Conservation (phyloP, 129 eudicot species). For the Saposhnikovia divaricata region DNA sequence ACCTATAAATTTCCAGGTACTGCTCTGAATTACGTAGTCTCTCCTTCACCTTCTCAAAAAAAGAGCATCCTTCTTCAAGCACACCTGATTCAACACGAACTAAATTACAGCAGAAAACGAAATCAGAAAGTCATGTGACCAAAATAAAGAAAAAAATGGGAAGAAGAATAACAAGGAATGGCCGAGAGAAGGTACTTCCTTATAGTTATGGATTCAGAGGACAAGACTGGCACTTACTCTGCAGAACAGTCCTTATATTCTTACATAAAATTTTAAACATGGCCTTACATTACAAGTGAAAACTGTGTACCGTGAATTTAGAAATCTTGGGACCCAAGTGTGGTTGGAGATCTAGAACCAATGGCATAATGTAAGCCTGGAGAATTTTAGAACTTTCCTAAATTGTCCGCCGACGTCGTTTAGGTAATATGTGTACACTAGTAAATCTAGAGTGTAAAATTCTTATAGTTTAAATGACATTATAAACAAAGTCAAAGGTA, state of each 20-base stretch:
- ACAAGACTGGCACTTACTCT: not conserved
- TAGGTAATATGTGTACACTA: not conserved
- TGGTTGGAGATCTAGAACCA: not conserved
- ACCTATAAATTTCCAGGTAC: slow-evolving; percentile 51
- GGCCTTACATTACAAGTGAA: not conserved
- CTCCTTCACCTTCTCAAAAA: slow-evolving; percentile 66
- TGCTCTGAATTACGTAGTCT: slow-evolving; percentile 38
- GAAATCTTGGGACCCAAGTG: not conserved
- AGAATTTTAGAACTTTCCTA: not conserved
- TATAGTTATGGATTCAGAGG: not conserved
- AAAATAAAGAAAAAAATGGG: not conserved
- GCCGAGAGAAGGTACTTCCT: not conserved
- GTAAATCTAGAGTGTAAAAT: not conserved
- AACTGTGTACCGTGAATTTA: not conserved
- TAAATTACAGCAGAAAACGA: slow-evolving; percentile 6
- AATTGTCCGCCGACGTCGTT: not conserved
- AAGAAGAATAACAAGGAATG: not conserved
- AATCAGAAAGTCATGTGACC: not conserved
- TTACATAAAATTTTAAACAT: not conserved
- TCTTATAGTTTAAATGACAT: not conserved
- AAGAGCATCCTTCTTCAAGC: slow-evolving; percentile 41
- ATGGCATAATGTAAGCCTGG: not conserved
- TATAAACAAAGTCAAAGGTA: not conserved
- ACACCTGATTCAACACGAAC: slow-evolving; percentile 34
- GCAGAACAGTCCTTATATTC: not conserved